phyloP scores from a whole-genome alignment of 768 basidiomycete species.

The Boletus subcaerulescens region DNA sequence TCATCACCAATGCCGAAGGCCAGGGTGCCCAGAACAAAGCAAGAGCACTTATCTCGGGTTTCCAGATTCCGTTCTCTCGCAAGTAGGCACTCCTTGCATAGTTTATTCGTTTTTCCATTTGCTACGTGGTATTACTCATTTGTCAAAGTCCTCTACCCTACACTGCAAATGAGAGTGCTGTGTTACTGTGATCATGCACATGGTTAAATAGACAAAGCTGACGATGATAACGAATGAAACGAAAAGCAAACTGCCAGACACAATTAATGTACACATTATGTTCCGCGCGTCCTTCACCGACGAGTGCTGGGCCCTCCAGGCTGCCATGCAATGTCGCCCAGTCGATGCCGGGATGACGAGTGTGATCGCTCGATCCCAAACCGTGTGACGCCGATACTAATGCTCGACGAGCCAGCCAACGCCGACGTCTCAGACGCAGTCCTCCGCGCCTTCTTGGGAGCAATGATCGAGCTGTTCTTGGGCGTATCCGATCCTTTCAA shows the following conservation, averaged over 20 bases:
- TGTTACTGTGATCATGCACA: constrained; percentile 6
- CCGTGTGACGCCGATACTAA: constrained; percentile 25
- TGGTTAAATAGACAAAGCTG: constrained; percentile 18
- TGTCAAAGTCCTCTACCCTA: constrained; percentile 22
- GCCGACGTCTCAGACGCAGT: constrained; percentile 68
- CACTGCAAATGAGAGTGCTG: constrained; percentile 32
- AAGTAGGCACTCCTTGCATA: constrained; percentile 20
- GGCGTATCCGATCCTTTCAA: constrained; percentile 36
- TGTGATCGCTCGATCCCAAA: constrained; percentile 35
- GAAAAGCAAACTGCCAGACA: constrained; percentile 5
- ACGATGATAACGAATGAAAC: constrained; percentile 16
- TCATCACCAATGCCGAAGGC: constrained; percentile 84
- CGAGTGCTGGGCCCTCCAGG: constrained; percentile 13
- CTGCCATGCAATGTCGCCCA: constrained; percentile 68
- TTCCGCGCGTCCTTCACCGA: constrained; percentile 16
- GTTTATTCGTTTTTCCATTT: neutral
- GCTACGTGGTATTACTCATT: constrained; percentile 23
- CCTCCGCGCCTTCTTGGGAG: constrained; percentile 63
- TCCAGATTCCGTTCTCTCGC: constrained; percentile 84
- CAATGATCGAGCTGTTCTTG: constrained; percentile 41
- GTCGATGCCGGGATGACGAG: constrained; percentile 45
- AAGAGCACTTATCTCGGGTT: constrained; percentile 82
- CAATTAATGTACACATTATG: constrained; percentile 6
- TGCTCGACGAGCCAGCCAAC: constrained; percentile 22
- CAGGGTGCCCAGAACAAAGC: constrained; percentile 89